Conservation (phyloP, 176 grass and related monocot genomes). For the Oryza nivara region DNA sequence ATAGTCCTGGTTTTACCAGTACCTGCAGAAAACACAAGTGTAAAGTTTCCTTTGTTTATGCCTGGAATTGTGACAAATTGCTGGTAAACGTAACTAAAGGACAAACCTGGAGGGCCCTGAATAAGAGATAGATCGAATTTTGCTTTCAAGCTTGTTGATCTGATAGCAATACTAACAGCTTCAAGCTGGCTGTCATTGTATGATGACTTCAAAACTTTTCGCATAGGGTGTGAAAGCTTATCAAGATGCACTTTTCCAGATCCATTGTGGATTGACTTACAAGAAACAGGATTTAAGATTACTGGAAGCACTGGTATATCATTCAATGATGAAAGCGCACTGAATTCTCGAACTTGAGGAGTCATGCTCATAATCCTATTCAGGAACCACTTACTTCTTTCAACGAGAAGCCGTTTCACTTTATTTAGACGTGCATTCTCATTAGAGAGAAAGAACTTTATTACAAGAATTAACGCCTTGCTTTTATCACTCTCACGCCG, state of each 20-base stretch:
- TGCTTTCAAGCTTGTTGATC: conserved; percentile 37
- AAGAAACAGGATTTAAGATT: conserved; percentile 76
- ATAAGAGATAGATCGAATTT: conserved; percentile 87
- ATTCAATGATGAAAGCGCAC: conserved; percentile 81
- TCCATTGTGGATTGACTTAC: conserved; percentile 45
- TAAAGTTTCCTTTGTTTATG: conserved; percentile 4
- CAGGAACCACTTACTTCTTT: conserved; percentile 92
- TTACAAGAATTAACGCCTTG: conserved; percentile 68
- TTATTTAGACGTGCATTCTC: conserved; percentile 72
- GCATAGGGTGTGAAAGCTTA: conserved; percentile 60
- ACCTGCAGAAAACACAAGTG: conserved; percentile 55
- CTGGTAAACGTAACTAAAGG: conserved; percentile 11
- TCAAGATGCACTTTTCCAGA: conserved; percentile 60
- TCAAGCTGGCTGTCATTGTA: conserved; percentile 88
- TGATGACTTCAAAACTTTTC: conserved; percentile 66
- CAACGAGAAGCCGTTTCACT: conserved; percentile 77
- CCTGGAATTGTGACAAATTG: conserved; percentile 20
- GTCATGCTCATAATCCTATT: conserved; percentile 90
- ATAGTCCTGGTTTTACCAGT: conserved; percentile 94
- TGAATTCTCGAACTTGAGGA: conserved; percentile 90
- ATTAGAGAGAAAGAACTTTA: conserved; percentile 76
- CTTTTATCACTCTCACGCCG: conserved; percentile 78
- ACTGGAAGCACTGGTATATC: conserved; percentile 88
- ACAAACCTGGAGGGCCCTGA: conserved; percentile 94
- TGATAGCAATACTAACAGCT: conserved; percentile 69